Conservation (phyloP, 768 basidiomycete genomes). For the Zangia roseola region DNA sequence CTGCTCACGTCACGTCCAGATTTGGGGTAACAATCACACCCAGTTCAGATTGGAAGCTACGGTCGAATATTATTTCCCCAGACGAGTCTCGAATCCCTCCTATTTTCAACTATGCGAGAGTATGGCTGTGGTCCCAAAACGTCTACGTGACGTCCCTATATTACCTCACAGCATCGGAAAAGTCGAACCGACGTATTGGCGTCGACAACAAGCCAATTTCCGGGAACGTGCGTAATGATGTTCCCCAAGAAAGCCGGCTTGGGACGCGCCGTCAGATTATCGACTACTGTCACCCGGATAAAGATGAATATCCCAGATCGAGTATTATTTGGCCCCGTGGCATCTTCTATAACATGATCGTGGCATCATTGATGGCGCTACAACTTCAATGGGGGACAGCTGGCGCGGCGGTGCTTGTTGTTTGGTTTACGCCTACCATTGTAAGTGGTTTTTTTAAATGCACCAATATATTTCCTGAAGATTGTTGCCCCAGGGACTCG, state of each 20-base stretch:
- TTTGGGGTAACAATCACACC: constrained; percentile 17
- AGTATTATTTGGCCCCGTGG: constrained; percentile 21
- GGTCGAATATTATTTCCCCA: constrained; percentile 10
- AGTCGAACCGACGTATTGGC: neutral
- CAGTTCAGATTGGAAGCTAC: neutral
- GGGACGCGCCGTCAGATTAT: constrained; percentile 20
- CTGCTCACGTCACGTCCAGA: constrained; percentile 2
- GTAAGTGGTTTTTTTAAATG: constrained; percentile 8
- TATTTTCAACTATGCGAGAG: constrained; percentile 25
- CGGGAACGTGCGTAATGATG: neutral
- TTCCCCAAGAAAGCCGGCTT: constrained; percentile 13
- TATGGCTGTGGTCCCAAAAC: constrained; percentile 17
- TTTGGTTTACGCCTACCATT: constrained; percentile 32
- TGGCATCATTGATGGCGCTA: constrained; percentile 31
- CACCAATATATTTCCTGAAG: too few species aligned
- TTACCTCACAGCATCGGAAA: constrained; percentile 17
- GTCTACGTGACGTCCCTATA: constrained; percentile 17
- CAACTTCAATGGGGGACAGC: constrained; percentile 36
- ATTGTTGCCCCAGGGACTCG: constrained; percentile 22
- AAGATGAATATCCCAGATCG: neutral
- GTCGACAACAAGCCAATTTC: neutral
- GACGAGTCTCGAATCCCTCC: constrained; percentile 28
- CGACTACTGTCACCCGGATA: constrained; percentile 17
- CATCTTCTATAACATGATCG: constrained; percentile 22
- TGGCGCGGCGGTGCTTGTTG: constrained; percentile 26